Percentiles rank a stretch among this genome's conserved stretches.
These are phyloP conservation scores for Coniochaeta sp. DNA, from an alignment of 2,329 filamentous ascomycete genomes.

Conservation along the genomic window DNA sequence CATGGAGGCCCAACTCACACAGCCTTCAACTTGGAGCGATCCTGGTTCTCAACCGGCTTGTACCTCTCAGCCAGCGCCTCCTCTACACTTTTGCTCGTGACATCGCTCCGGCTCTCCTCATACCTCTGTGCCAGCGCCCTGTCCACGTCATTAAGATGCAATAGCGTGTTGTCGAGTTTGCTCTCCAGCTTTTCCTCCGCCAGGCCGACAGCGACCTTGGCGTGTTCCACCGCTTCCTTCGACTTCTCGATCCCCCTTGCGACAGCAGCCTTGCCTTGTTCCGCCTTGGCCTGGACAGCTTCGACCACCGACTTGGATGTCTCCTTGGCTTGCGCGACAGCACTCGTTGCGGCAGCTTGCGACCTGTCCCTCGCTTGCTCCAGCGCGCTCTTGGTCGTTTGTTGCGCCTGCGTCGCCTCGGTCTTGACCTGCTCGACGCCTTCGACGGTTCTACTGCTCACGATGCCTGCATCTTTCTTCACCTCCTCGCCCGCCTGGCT, in stretches of 20 bases:
- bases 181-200: slow-evolving; percentile 27
- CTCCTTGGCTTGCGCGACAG: slow-evolving; percentile 13
- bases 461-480: slow-evolving; percentile 12
- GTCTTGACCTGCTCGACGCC: slow-evolving; percentile 9
- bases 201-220: slow-evolving; percentile 25
- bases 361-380: slow-evolving; percentile 25
- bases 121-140: slow-evolving; percentile 45
- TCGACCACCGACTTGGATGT: slow-evolving; percentile 13
- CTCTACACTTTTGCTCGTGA: slow-evolving; percentile 39
- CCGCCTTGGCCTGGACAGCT: slow-evolving; percentile 14
- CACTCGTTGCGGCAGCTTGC: slow-evolving; percentile 11
- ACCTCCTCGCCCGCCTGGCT: slow-evolving; percentile 15
- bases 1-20: not conserved
- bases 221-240: slow-evolving; percentile 28
- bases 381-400: slow-evolving; percentile 20
- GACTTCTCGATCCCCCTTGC: slow-evolving; percentile 30
- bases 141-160: slow-evolving; percentile 31
- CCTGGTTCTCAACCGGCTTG: slow-evolving; percentile 35
- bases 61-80: slow-evolving; percentile 50
- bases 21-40: slow-evolving; percentile 26
- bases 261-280: slow-evolving; percentile 28
- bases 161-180: slow-evolving; percentile 12
- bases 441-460: not conserved
- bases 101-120: slow-evolving; percentile 27
- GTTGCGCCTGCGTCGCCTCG: slow-evolving; percentile 22